Base-by-base conservation (phyloP, 345 rosid species). In the Salix viminalis region DNA sequence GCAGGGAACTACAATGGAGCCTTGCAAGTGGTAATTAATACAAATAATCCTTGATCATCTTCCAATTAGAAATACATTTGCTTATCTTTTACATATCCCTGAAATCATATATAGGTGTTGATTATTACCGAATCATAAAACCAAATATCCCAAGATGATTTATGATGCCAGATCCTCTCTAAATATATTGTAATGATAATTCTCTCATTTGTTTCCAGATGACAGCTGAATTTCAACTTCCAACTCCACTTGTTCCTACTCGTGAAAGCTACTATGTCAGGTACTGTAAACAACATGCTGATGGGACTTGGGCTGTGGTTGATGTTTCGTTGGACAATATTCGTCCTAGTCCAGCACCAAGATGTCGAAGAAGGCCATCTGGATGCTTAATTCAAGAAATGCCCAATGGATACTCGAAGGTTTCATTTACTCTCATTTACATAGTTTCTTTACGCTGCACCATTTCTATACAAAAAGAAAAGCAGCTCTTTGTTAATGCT, bases 251-350 rank as follows among this genome's bases (percentile, higher is more conserved):
- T 1, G 97, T 92, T 52, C 89, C 99, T 2, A 89, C 94, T 15
- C 86, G 99, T 2, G 92, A 92, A 79, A 79, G 88, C 78, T 91
- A 88, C 79, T 94, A 79, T 44, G 89, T 84, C 11, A 89, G 99
- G 69, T 92, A 92, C 66, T 92, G 93, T 64, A 94, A 92, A 73
- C 91, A 92, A 46, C 93, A 89, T 36, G 84, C 79, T 8, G 97
- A 94, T 3, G 92, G 92, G 50, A 75, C 89, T 1, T 96, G 99
- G 99, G 96, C 92, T 4, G 97, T 96, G 70, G 99, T 92, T 24
- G 99, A 96, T 78, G 90, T 91, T 78, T 96, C 99, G 15, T 81
- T 96, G 82, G 97, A 96, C 85, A 83, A 85, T 66, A 46, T 92
- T 52, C 81, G 89, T 39, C 91, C 94, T 4, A 87, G 86, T 73